Evolutionary conservation across 306 rosid species (phyloP).

Genomic region (Dryas alaskensis): DNA sequence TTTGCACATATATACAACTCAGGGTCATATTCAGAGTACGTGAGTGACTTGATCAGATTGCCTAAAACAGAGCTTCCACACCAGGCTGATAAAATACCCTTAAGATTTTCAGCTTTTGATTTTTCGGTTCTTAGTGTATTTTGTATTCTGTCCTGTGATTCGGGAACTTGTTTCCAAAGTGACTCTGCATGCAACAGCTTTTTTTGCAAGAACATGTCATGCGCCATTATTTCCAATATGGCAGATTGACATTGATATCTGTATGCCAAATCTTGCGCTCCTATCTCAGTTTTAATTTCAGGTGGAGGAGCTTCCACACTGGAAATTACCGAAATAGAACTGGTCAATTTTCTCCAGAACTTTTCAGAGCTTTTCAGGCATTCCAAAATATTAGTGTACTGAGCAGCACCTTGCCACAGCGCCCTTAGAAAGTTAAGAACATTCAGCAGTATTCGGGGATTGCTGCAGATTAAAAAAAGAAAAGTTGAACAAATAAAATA

Average conservation of each 20-base stretch:
- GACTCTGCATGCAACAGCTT: slow-evolving; percentile 69
- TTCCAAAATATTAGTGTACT: slow-evolving; percentile 56
- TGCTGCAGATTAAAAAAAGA: slow-evolving; percentile 49
- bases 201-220: slow-evolving; percentile 76
- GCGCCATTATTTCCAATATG: slow-evolving; percentile 67
- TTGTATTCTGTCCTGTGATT: slow-evolving; percentile 49
- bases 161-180: slow-evolving; percentile 48
- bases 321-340: slow-evolving; percentile 37
- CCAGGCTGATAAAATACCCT: slow-evolving; percentile 63
- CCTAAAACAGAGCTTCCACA: slow-evolving; percentile 53
- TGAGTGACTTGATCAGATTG: slow-evolving; percentile 59
- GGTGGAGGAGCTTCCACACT: slow-evolving; percentile 36
- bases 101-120: slow-evolving; percentile 36
- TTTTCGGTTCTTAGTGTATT: slow-evolving; percentile 39
- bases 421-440: slow-evolving; percentile 71
- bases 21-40: slow-evolving; percentile 45
- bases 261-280: slow-evolving; percentile 51
- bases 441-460: slow-evolving; percentile 57
- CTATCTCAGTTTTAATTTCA: slow-evolving; percentile 39
- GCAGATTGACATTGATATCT: slow-evolving; percentile 66
- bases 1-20: slow-evolving; percentile 51
- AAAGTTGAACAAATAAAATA: slow-evolving; percentile 20
- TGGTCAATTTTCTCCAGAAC: slow-evolving; percentile 61
- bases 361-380: slow-evolving; percentile 50
- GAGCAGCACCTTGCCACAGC: slow-evolving; percentile 85